Evolutionary conservation across 2,329 filamentous ascomycete species (phyloP).

Genomic region (Aureobasidium leucospermi): DNA sequence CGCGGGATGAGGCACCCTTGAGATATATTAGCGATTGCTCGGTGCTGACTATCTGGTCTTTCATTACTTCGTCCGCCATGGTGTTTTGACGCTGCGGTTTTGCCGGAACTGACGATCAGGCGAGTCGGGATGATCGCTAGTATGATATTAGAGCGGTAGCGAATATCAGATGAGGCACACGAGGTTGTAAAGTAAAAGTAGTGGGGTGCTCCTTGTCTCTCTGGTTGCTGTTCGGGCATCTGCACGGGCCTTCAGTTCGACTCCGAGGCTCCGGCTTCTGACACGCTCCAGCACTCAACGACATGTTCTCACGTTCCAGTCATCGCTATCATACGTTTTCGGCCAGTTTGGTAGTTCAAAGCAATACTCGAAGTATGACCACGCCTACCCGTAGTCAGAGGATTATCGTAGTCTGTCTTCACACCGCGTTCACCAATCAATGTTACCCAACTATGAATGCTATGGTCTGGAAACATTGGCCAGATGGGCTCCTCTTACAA

Average conservation of each 20-base stretch:
- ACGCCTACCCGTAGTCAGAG: too few species aligned
- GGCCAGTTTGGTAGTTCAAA: too few species aligned
- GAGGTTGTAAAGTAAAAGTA: not conserved
- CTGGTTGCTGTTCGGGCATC: not conserved
- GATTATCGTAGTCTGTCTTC: too few species aligned
- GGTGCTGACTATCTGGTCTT: not conserved
- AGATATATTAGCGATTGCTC: not conserved
- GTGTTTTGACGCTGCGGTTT: not conserved
- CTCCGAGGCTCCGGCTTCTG: not conserved
- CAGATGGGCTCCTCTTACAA: too few species aligned
- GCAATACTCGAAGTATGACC: too few species aligned
- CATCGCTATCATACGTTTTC: too few species aligned
- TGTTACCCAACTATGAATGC: too few species aligned
- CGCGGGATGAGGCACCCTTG: constrained; percentile 68
- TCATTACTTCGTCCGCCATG: constrained; percentile 17
- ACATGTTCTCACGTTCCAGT: too few species aligned
- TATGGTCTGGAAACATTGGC: too few species aligned
- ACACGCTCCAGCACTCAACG: not conserved
- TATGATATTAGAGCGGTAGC: not conserved
- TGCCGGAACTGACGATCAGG: not conserved
- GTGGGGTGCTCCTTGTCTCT: not conserved
- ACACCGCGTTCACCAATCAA: too few species aligned
- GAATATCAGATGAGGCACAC: not conserved
- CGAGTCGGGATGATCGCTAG: not conserved
- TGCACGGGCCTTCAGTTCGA: not conserved